Conservation (phyloP, 768 basidiomycete genomes). For the Kwoniella heveanensis region DNA sequence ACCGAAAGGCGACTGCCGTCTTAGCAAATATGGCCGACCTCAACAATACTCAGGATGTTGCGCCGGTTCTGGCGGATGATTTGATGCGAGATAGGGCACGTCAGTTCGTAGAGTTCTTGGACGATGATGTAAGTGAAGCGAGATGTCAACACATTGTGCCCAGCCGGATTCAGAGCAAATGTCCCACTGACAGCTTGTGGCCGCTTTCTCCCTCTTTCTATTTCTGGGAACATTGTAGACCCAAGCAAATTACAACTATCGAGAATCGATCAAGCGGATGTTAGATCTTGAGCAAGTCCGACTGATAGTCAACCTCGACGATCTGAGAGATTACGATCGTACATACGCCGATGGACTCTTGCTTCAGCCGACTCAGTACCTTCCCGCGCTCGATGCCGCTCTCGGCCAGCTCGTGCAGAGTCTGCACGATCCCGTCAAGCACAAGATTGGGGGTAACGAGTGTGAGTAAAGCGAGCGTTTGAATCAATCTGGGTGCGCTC, state of each 20-base stretch:
- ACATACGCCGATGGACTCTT: slow-evolving; percentile 79
- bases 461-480: slow-evolving; percentile 55
- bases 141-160: too few species aligned
- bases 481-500: not conserved
- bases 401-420: slow-evolving; percentile 72
- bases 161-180: too few species aligned
- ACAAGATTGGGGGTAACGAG: slow-evolving; percentile 74
- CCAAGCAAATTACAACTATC: slow-evolving; percentile 65
- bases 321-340: slow-evolving; percentile 88
- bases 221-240: too few species aligned
- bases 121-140: slow-evolving; percentile 54
- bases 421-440: slow-evolving; percentile 75
- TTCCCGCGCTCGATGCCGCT: slow-evolving; percentile 87
- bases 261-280: slow-evolving; percentile 79
- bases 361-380: slow-evolving; percentile 80
- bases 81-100: slow-evolving; percentile 74
- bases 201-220: too few species aligned
- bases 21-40: slow-evolving; percentile 47
- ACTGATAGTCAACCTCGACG: slow-evolving; percentile 92
- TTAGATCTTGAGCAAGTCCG: slow-evolving; percentile 79
- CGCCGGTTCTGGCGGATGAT: slow-evolving; percentile 65
- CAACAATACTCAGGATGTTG: slow-evolving; percentile 41
- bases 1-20: too few species aligned
- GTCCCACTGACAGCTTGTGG: too few species aligned
- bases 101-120: slow-evolving; percentile 75